Conservation (phyloP, 2,329 filamentous ascomycete species). For the Trichoderma atrobrunneum region DNA sequence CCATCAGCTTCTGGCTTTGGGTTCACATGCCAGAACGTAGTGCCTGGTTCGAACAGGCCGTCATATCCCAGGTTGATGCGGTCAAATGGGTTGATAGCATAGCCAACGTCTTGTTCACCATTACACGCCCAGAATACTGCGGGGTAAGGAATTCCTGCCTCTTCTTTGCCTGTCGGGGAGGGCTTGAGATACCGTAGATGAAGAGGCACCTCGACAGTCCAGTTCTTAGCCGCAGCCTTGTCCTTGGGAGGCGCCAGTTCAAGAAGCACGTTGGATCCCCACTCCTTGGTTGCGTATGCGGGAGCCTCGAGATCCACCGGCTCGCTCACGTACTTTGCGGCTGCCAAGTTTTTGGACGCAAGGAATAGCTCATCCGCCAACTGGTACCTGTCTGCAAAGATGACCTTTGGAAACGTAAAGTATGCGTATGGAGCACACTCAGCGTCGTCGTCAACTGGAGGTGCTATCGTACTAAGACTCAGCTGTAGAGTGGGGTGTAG, state of each 20-base stretch:
- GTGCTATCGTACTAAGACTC: slow-evolving; percentile 52
- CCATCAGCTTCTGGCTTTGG: slow-evolving; percentile 42
- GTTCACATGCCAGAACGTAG: slow-evolving; percentile 77
- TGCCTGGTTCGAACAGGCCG: slow-evolving; percentile 69
- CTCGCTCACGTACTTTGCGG: slow-evolving; percentile 65
- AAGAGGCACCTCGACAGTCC: slow-evolving; percentile 71
- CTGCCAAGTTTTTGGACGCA: slow-evolving; percentile 71
- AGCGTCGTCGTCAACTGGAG: slow-evolving; percentile 37
- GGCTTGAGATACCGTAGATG: slow-evolving; percentile 81
- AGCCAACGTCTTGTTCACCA: slow-evolving; percentile 62
- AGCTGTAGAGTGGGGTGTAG: slow-evolving; percentile 80
- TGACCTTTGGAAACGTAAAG: slow-evolving; percentile 72
- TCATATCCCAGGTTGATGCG: slow-evolving; percentile 83
- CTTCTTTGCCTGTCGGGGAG: slow-evolving; percentile 49
- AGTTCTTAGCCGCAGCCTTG: slow-evolving; percentile 41
- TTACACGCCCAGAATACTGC: slow-evolving; percentile 88
- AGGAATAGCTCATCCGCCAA: slow-evolving; percentile 74
- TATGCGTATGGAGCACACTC: slow-evolving; percentile 74
- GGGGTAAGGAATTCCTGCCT: slow-evolving; percentile 70
- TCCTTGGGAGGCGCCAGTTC: slow-evolving; percentile 60
- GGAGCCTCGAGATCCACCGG: slow-evolving; percentile 90
- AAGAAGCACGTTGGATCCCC: slow-evolving; percentile 78
- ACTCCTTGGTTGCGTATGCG: slow-evolving; percentile 69
- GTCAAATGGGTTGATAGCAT: slow-evolving; percentile 80
- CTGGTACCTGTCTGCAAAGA: slow-evolving; percentile 89